Conservation (phyloP, 306 rosid species). For the Betula pendula region DNA sequence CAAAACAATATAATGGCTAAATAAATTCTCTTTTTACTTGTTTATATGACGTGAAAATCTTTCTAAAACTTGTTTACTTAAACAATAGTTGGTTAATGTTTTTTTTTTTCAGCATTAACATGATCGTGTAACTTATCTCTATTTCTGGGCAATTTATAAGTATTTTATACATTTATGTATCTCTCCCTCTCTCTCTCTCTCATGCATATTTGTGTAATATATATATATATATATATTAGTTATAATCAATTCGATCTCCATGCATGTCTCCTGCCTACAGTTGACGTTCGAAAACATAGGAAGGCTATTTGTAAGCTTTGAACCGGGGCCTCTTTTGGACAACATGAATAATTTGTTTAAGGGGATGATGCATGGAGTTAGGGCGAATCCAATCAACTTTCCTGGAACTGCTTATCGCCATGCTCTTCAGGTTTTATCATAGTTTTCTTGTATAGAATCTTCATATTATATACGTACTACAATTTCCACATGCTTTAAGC, state of each 20-base stretch:
- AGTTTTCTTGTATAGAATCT: neutral
- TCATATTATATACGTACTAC: neutral
- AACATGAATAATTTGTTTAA: conserved; percentile 14
- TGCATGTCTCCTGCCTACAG: neutral
- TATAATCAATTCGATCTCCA: neutral
- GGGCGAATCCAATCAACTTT: conserved; percentile 42
- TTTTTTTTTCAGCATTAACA: too few relatives aligned
- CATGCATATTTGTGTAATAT: neutral
- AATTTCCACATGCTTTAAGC: too few relatives aligned
- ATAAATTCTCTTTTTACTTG: too few relatives aligned
- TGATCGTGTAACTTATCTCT: too few relatives aligned
- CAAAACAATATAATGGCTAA: too few relatives aligned
- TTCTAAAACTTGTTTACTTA: too few relatives aligned
- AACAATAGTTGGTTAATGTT: too few relatives aligned
- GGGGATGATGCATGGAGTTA: conserved; percentile 30
- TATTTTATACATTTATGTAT: too few relatives aligned
- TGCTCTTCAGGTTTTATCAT: conserved; percentile 26
- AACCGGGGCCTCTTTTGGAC: conserved; percentile 20
- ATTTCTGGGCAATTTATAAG: too few relatives aligned
- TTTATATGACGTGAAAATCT: too few relatives aligned
- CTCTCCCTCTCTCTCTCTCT: neutral
- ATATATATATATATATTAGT: neutral
- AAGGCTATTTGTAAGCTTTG: conserved; percentile 27
- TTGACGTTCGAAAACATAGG: conserved; percentile 32
- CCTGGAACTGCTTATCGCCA: conserved; percentile 40